phyloP scores from a whole-genome alignment of 2,329 filamentous ascomycete species.

The Karstenula rhodostoma region DNA sequence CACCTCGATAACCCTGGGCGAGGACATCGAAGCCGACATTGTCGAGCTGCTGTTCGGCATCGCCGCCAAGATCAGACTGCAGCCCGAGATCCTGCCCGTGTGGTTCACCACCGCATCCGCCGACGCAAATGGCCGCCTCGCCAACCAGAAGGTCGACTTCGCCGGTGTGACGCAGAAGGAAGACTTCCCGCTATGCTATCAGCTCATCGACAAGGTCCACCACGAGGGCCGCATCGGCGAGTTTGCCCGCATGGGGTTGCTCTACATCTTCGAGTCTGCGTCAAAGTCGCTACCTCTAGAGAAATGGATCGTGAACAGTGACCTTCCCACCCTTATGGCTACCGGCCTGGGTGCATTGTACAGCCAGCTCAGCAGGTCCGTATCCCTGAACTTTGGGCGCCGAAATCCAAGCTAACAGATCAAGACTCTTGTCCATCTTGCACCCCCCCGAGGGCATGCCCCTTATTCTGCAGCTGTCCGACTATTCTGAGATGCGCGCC shows the following conservation, averaged over 20 bases:
- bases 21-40: constrained; percentile 85
- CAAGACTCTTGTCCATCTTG: constrained; percentile 80
- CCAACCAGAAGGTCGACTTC: constrained; percentile 71
- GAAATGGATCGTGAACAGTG: constrained; percentile 96
- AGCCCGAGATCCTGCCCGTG: constrained; percentile 83
- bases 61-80: constrained; percentile 91
- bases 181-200: constrained; percentile 95
- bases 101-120: constrained; percentile 77
- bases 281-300: constrained; percentile 83
- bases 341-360: constrained; percentile 86
- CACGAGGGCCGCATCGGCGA: constrained; percentile 94
- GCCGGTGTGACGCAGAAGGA: constrained; percentile 84
- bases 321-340: constrained; percentile 95
- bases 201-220: constrained; percentile 95
- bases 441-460: constrained; percentile 79
- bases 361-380: constrained; percentile 70
- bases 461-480: constrained; percentile 85
- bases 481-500: constrained; percentile 78
- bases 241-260: constrained; percentile 89
- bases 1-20: constrained; percentile 73
- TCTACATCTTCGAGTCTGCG: constrained; percentile 95
- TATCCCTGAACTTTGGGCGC: background rate
- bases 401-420: background rate
- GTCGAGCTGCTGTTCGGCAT: constrained; percentile 96
- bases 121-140: constrained; percentile 49